Evolutionary conservation across 495 filamentous ascomycete species (phyloP).

Genomic region (Penicillium soppii): DNA sequence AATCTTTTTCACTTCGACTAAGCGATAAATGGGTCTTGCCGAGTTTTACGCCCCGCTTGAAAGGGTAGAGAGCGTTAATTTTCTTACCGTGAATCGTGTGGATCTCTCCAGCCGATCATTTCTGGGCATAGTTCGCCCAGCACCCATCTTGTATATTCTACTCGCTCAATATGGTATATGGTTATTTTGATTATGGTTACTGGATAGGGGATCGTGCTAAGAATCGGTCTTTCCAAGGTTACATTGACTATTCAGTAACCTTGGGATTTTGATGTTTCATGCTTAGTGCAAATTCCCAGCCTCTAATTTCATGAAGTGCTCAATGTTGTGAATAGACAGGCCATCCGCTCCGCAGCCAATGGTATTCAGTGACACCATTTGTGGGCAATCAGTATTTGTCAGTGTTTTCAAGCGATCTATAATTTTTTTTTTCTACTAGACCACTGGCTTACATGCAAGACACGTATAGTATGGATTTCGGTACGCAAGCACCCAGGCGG

Average conservation of each 20-base stretch:
- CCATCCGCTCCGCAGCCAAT: background rate
- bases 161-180: background rate
- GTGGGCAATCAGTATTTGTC: slow-evolving; percentile 15
- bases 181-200: background rate
- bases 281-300: background rate
- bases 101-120: slow-evolving; percentile 1
- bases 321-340: background rate
- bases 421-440: background rate
- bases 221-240: no score
- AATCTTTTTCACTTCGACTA: slow-evolving; percentile 1
- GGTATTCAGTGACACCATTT: background rate
- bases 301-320: background rate
- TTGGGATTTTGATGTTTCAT: background rate
- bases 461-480: slow-evolving; percentile 1
- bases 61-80: background rate
- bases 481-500: background rate
- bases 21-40: background rate
- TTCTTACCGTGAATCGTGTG: background rate
- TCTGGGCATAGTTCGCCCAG: background rate
- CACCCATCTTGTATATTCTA: no score
- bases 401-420: slow-evolving; percentile 8
- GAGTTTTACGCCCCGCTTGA: background rate
- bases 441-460: background rate
- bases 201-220: no score
- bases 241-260: no score